phyloP scores from a whole-genome alignment of 2,329 filamentous ascomycete species.

The Juglanconis sp. region DNA sequence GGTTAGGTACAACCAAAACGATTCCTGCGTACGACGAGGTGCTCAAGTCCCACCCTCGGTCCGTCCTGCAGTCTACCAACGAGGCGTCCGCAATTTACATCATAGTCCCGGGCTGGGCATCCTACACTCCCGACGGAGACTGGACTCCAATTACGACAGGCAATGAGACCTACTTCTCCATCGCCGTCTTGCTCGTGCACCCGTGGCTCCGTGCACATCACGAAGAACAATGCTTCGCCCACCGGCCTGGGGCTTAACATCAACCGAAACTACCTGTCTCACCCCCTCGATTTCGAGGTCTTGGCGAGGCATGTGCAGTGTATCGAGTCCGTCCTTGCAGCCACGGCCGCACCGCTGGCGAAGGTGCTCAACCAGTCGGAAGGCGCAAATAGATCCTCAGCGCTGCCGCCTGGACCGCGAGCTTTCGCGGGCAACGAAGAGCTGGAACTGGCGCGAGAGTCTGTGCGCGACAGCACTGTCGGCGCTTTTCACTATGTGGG shows the following conservation, averaged over 20 bases:
- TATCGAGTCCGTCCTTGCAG: background rate
- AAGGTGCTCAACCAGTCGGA: background rate
- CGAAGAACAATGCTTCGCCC: background rate
- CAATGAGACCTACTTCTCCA: background rate
- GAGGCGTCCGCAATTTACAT: background rate
- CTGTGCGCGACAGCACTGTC: background rate
- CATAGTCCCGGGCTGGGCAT: background rate
- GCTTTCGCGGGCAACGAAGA: background rate
- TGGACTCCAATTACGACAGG: background rate
- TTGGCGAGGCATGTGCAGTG: background rate
- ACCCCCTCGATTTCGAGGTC: background rate
- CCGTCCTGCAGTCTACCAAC: background rate
- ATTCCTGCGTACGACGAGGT: background rate
- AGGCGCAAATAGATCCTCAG: background rate
- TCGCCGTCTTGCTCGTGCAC: background rate
- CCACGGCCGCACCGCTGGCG: background rate
- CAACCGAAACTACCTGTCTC: background rate
- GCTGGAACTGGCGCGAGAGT: background rate
- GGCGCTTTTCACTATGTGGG: background rate
- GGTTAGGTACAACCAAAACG: background rate
- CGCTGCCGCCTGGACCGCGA: background rate
- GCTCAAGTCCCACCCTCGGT: background rate
- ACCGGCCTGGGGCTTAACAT: background rate
- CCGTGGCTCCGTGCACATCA: background rate
- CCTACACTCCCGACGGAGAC: background rate